phyloP scores from a whole-genome alignment of 352 stramenopile species.

The Phytophthora sp. region DNA sequence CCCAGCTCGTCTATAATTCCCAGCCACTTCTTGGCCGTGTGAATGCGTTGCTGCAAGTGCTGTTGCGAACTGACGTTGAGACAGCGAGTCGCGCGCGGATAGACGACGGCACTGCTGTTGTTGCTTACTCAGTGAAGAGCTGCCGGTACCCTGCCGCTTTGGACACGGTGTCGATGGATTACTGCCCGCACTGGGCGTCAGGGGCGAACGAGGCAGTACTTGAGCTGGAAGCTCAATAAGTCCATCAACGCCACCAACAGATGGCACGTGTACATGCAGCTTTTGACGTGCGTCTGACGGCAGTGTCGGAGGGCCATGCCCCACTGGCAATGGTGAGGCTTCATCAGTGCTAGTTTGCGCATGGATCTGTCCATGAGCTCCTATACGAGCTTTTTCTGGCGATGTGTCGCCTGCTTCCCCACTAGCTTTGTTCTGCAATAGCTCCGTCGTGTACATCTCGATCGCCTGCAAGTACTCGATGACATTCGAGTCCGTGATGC shows the following conservation, averaged over 20 bases:
- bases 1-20: slow-evolving; percentile 3
- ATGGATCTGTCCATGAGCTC: slow-evolving; percentile 6
- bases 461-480: slow-evolving; percentile 82
- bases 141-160: slow-evolving; percentile 15
- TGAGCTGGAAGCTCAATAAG: slow-evolving; percentile 56
- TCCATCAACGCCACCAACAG: slow-evolving; percentile 60
- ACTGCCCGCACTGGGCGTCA: background rate
- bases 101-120: slow-evolving; percentile 42
- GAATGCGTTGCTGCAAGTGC: slow-evolving; percentile 29
- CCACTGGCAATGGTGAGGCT: slow-evolving; percentile 37
- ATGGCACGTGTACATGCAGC: slow-evolving; percentile 63
- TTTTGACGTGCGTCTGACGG: slow-evolving; percentile 60
- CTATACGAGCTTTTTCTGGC: slow-evolving; percentile 17
- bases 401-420: slow-evolving; percentile 13
- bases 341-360: background rate
- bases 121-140: slow-evolving; percentile 36
- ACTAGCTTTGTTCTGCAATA: slow-evolving; percentile 53
- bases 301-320: slow-evolving; percentile 55
- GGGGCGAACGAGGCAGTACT: background rate
- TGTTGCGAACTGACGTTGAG: slow-evolving; percentile 51
- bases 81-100: slow-evolving; percentile 47
- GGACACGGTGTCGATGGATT: slow-evolving; percentile 7
- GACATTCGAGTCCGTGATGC: slow-evolving; percentile 60
- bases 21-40: slow-evolving; percentile 3
- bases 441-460: slow-evolving; percentile 69